These are phyloP conservation scores for Dalbergia cochinchinensis DNA, from an alignment of 306 rosid species.

Conservation along the genomic window DNA sequence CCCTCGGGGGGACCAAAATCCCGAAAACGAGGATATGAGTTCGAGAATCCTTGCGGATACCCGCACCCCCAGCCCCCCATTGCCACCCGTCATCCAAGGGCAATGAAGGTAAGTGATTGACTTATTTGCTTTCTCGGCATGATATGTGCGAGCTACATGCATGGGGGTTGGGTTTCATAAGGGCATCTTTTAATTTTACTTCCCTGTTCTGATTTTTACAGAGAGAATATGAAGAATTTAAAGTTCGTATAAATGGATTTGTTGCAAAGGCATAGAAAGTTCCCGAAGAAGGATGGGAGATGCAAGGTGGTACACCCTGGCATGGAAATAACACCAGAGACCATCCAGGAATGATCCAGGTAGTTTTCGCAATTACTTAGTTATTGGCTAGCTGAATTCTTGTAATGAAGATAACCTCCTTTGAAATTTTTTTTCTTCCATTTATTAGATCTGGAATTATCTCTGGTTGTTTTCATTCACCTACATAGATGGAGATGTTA, in stretches of 20 bases:
- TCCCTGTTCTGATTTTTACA: conserved; percentile 43
- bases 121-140: neutral
- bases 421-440: neutral
- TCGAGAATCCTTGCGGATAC: too few species aligned
- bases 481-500: conserved; percentile 15
- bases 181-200: conserved; percentile 35
- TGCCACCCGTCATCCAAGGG: too few species aligned
- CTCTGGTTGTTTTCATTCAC: conserved; percentile 19
- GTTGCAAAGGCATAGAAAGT: conserved; percentile 86
- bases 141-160: neutral
- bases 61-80: too few species aligned
- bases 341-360: conserved; percentile 99
- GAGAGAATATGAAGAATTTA: conserved; percentile 99
- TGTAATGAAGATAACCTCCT: conserved; percentile 17
- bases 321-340: conserved; percentile 99
- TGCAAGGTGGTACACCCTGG: conserved; percentile 99
- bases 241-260: conserved; percentile 83
- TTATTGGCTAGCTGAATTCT: conserved; percentile 13
- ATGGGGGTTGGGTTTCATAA: neutral
- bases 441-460: conserved; percentile 24
- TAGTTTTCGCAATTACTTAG: conserved; percentile 23
- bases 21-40: too few species aligned
- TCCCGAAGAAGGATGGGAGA: conserved; percentile 98
- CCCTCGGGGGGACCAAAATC: too few species aligned
- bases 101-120: conserved; percentile 80